A percentile compares a stretch with the other conserved stretches of the same genome.
phyloP scores from a whole-genome alignment of 345 rosid genomes.

The Arabidopsis suecica region DNA sequence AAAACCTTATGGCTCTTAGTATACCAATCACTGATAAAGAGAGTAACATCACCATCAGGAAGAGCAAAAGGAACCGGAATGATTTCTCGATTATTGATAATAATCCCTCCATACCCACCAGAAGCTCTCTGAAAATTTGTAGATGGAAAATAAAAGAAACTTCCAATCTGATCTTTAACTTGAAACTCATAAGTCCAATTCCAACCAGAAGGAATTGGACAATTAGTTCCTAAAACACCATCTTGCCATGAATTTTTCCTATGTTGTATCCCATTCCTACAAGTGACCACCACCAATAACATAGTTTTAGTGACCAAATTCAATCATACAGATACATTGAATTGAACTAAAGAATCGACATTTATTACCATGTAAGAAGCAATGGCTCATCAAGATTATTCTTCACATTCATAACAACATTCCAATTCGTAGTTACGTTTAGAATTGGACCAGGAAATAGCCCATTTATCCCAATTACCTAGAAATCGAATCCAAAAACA shows the following conservation, averaged over 20 bases:
- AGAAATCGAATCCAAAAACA: neutral
- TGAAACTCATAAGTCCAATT: slow-evolving; percentile 89
- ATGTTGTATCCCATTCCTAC: slow-evolving; percentile 78
- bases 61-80: slow-evolving; percentile 67
- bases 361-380: slow-evolving; percentile 73
- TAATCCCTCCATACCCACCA: slow-evolving; percentile 82
- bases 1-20: slow-evolving; percentile 77
- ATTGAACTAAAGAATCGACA: neutral
- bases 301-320: neutral
- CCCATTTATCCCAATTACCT: slow-evolving; percentile 78
- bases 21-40: slow-evolving; percentile 84
- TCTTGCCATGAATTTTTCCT: slow-evolving; percentile 94
- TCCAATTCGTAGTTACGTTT: slow-evolving; percentile 78
- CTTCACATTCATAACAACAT: slow-evolving; percentile 71
- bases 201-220: slow-evolving; percentile 85
- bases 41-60: slow-evolving; percentile 79
- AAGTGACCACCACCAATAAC: neutral
- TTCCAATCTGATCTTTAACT: slow-evolving; percentile 89
- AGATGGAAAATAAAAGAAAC: slow-evolving; percentile 83
- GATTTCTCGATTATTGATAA: slow-evolving; percentile 67
- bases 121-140: slow-evolving; percentile 70
- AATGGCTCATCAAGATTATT: slow-evolving; percentile 74
- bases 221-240: slow-evolving; percentile 85
- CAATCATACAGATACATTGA: neutral
- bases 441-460: slow-evolving; percentile 78